Conservation (phyloP, 371 early-diverging fungal genomes). For the Mucor plumbeus region DNA sequence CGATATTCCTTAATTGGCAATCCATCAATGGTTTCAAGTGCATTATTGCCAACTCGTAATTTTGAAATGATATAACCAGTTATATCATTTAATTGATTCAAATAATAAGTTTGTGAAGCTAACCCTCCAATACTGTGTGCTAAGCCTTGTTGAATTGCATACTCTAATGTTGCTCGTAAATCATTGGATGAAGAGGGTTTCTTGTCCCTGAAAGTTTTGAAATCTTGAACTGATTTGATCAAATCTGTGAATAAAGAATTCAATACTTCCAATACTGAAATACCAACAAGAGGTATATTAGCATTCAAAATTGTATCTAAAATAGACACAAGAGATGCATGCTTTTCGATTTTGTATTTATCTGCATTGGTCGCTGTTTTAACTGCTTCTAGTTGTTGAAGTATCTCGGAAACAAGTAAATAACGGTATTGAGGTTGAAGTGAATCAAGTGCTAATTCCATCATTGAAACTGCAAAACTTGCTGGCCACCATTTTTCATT, state of each 20-base stretch:
- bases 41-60: conserved; percentile 46
- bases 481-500: conserved; percentile 65
- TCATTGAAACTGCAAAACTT: conserved; percentile 60
- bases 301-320: conserved; percentile 62
- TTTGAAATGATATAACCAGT: conserved; percentile 73
- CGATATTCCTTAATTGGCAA: conserved; percentile 53
- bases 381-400: conserved; percentile 60
- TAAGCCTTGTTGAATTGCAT: conserved; percentile 56
- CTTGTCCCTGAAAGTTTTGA: conserved; percentile 14
- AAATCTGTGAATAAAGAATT: conserved; percentile 71
- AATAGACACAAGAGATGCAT: conserved; percentile 61
- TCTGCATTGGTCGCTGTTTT: conserved; percentile 26
- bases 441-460: conserved; percentile 61
- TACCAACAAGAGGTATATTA: conserved; percentile 66
- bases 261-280: conserved; percentile 84
- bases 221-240: conserved; percentile 48
- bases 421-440: conserved; percentile 73
- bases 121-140: conserved; percentile 71
- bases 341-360: conserved; percentile 44
- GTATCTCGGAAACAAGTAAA: conserved; percentile 63
- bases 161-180: conserved; percentile 35
- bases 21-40: conserved; percentile 46
- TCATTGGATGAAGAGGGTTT: conserved; percentile 8
- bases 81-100: conserved; percentile 85
- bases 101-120: conserved; percentile 81